phyloP scores from a whole-genome alignment of 371 early-diverging fungal genomes.

The Rhizomucor pusillus region DNA sequence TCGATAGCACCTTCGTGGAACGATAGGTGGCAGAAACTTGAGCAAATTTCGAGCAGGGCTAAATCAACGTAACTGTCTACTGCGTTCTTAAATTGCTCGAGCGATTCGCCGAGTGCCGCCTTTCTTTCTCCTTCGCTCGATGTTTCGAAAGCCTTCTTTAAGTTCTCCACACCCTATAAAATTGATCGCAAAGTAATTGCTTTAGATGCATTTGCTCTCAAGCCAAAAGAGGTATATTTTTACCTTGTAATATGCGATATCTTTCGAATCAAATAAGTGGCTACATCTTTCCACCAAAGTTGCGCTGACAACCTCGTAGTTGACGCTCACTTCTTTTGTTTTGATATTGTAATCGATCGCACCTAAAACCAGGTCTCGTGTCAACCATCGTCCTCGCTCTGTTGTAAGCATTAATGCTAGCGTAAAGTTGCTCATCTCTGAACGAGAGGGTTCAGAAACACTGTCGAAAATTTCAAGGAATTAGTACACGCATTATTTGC shows the following conservation, averaged over 20 bases:
- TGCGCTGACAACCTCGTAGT: constrained; percentile 46
- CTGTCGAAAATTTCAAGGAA: constrained; percentile 9
- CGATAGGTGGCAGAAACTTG: constrained; percentile 46
- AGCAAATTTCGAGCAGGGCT: constrained; percentile 60
- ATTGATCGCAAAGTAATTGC: not conserved
- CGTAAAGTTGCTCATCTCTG: constrained; percentile 44
- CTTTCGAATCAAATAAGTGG: constrained; percentile 68
- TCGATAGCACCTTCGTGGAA: constrained; percentile 63
- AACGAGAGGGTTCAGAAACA: constrained; percentile 34
- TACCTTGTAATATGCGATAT: constrained; percentile 77
- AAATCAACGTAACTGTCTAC: constrained; percentile 41
- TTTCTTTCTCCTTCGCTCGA: constrained; percentile 48
- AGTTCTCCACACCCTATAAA: constrained; percentile 54
- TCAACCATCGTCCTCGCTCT: constrained; percentile 57
- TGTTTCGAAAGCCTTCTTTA: constrained; percentile 46
- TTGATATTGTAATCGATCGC: constrained; percentile 65
- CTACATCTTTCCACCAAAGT: constrained; percentile 65
- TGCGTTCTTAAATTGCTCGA: constrained; percentile 54
- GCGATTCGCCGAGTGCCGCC: constrained; percentile 53
- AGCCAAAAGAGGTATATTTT: not conserved
- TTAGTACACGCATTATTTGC: constrained; percentile 1
- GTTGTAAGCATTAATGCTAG: constrained; percentile 65
- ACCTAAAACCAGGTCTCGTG: constrained; percentile 67
- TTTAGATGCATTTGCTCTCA: not conserved
- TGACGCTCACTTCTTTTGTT: constrained; percentile 15